Evolutionary conservation across 2,329 filamentous ascomycete genomes (phyloP), one percentile per base, ranked within the genome.

Genomic region (Tolypocladium album): DNA sequence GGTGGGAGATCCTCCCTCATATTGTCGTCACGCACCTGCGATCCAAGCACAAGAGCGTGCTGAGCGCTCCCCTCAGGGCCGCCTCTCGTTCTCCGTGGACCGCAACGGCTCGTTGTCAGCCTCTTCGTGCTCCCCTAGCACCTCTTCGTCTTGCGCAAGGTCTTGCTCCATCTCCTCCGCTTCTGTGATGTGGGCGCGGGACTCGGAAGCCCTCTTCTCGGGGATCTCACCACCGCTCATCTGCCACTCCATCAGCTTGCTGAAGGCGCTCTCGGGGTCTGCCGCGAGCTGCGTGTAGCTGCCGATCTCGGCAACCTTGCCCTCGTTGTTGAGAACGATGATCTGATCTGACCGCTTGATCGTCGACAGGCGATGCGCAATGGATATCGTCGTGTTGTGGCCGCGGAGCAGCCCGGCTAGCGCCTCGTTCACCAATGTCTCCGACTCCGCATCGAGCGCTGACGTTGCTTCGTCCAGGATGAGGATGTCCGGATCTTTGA

Each of bases 201-300:
- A 66, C n/a, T 68, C 70, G 27, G 64, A 68, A 56, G 62, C 69
- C 24, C 64, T 70, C 40, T 77, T 75, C 4, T 79, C 72, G 0
- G 79, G 72, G 11, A 79, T 69, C 60, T 96, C 91, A 11, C 89
- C 88, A 15, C 92, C 93, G 67, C 83, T 94, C 85, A 97, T 89
- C 76, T 99, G 94, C 92, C 92, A 97, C 75, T 97, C 93, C 94
- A 99, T 99, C 58, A 99, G 79, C 75, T 89, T 94, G 67, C 87
- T 93, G 70, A 99, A 99, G 2, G 92, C 91, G 58, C 93, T 95
- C 12, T 88, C 78, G 20, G 83, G 82, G 61, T 90, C 85, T 6
- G 82, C 79, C 58, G 87, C 89, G 27, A 99, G 82, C 64, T 91
- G 83, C 31, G 81, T 76, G 72, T 96, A 99, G 61, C 88, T 88